Evolutionary conservation across 805 yeast species (phyloP).

Genomic region (Candida manassasensis): DNA sequence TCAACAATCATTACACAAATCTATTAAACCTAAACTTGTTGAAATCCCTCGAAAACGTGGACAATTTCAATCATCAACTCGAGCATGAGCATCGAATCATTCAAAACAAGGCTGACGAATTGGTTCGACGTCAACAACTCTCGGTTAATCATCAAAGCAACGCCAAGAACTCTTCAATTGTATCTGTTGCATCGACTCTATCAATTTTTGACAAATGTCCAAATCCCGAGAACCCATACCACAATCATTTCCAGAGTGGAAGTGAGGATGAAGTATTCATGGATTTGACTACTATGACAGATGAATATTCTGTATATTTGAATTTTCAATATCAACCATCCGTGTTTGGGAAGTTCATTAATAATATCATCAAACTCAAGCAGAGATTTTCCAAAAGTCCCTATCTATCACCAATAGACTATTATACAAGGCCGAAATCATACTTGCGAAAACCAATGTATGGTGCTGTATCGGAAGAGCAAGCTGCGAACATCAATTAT

Average conservation of each 20-base stretch:
- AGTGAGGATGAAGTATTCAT: conserved; percentile 10
- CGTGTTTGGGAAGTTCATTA: conserved; percentile 17
- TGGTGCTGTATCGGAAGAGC: background rate
- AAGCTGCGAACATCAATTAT: conserved; percentile 12
- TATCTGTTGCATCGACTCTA: background rate
- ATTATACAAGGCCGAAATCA: conserved; percentile 6
- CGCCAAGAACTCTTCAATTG: background rate
- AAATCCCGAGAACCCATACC: background rate
- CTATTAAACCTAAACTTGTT: conserved; percentile 33
- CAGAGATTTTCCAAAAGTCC: conserved; percentile 10
- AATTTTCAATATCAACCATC: conserved; percentile 13
- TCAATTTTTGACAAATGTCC: conserved; percentile 1
- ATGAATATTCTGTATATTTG: conserved; percentile 21
- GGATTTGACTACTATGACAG: conserved; percentile 1
- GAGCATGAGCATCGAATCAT: conserved; percentile 21
- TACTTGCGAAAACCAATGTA: background rate
- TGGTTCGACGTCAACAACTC: conserved; percentile 23
- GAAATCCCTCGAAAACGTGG: conserved; percentile 34
- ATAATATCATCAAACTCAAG: conserved; percentile 18
- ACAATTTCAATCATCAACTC: conserved; percentile 24
- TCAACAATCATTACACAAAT: conserved; percentile 34
- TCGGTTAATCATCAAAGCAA: background rate
- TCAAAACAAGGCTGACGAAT: conserved; percentile 18
- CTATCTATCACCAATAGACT: conserved; percentile 4
- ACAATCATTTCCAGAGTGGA: conserved; percentile 1